Conservation (phyloP, 1,284 basidiomycete species). For the Phylloboletellus chloephorus region DNA sequence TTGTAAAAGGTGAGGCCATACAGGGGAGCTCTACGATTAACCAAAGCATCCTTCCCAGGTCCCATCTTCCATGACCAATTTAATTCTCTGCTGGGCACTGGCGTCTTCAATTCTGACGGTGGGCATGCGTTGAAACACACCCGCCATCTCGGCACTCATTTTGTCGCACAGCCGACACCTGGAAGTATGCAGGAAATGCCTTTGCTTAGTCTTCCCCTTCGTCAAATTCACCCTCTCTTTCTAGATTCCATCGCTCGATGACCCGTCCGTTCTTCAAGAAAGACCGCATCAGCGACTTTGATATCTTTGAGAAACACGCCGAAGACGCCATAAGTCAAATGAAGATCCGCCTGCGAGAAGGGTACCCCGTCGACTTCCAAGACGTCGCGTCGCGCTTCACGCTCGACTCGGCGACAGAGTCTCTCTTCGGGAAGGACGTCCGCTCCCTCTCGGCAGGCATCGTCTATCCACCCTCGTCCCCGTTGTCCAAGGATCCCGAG, state of each 20-base stretch:
- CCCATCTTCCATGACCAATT: conserved; percentile 27
- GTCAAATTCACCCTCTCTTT: neutral
- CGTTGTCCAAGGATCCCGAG: conserved; percentile 14
- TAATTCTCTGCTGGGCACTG: conserved; percentile 42
- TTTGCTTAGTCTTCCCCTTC: neutral
- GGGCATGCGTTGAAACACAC: conserved; percentile 5
- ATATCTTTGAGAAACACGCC: conserved; percentile 46
- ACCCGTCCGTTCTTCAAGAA: conserved; percentile 53
- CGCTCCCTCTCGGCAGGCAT: conserved; percentile 34
- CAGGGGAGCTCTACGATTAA: neutral
- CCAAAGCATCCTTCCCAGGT: conserved; percentile 15
- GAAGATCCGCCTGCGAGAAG: conserved; percentile 37
- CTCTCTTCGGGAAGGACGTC: conserved; percentile 43
- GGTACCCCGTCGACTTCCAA: conserved; percentile 48
- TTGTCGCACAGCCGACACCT: conserved; percentile 41
- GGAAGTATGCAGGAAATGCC: conserved; percentile 39
- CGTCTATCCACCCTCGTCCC: conserved; percentile 32
- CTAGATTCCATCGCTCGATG: conserved; percentile 52
- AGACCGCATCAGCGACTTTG: conserved; percentile 51
- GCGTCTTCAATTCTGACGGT: conserved; percentile 61
- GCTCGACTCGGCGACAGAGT: conserved; percentile 46
- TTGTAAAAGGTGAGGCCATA: conserved; percentile 36
- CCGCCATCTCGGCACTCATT: neutral
- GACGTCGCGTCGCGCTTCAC: conserved; percentile 44
- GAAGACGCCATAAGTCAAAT: conserved; percentile 39